Evolutionary conservation across 164 flowering plant genomes (phyloP), one percentile per base, ranked within the genome.

Genomic region (Sedum album): DNA sequence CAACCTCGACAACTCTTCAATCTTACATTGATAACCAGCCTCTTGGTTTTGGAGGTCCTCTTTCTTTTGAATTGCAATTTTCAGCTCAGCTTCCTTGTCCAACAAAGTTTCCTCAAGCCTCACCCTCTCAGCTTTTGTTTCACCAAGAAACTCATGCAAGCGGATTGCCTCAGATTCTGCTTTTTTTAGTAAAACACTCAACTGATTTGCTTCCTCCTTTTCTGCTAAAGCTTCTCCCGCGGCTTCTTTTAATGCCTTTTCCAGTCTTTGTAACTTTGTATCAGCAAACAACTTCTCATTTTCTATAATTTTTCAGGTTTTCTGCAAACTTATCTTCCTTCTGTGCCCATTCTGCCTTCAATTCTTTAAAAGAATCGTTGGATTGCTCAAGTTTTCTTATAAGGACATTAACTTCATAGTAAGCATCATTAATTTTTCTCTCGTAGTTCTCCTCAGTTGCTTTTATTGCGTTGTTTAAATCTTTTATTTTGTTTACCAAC

Each of bases 41-140:
- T 82, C 87, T 72, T 74, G 77, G 35, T 74, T 70, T 67, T 68
- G 79, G 35, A 84, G 81, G 60, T 87, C 89, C 75, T 81, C 82
- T 61, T 84, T 85, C 57, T 87, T 88, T 46, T 78, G 80, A 69
- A 76, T 61, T 4, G 79, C 61, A 67, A 70, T 68, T 74, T 84
- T 88, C 60, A 85, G 21, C 42, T 85, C 84, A 73, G 79, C 88
- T 74, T 91, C 96, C 78, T 81, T 89, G 73, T 87, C 90, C 78
- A 82, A 66, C 41, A 89, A 71, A 66, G 70, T 76, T 66, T 89
- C 95, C 78, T 84, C 86, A 68, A 89, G 53, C 70, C 70, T 78
- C 84, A 83, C 71, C 79, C 79, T 84, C 77, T 88, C 93, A 62
- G 80, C 82, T 71, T 82, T 85, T 46, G 86, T 86, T 69, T 84